phyloP scores from a whole-genome alignment of 768 basidiomycete genomes.

The Boletus insuetus region DNA sequence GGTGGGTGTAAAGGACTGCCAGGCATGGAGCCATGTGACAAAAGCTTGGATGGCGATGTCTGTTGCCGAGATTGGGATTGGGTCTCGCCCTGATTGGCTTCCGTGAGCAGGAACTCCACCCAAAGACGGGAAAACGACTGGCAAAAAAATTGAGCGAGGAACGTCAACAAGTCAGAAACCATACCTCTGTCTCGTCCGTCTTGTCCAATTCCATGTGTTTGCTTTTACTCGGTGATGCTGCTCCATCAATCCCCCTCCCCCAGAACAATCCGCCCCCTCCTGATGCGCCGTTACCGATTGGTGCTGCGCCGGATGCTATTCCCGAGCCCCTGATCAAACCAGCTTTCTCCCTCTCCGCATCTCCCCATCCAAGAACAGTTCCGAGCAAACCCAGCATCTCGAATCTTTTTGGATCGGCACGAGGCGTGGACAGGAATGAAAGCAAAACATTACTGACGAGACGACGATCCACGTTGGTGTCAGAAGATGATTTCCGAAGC shows the following conservation, averaged over 20 bases:
- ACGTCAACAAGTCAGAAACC: not conserved
- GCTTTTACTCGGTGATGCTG: constrained; percentile 29
- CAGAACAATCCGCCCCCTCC: constrained; percentile 22
- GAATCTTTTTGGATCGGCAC: constrained; percentile 91
- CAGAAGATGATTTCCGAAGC: constrained; percentile 77
- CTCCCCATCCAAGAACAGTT: constrained; percentile 90
- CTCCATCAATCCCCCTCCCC: constrained; percentile 22
- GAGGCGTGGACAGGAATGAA: constrained; percentile 84
- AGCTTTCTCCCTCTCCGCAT: constrained; percentile 87
- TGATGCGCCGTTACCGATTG: constrained; percentile 17
- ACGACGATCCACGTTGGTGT: constrained; percentile 87
- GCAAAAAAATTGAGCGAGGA: not conserved
- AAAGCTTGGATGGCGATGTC: constrained; percentile 18
- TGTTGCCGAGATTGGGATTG: constrained; percentile 18
- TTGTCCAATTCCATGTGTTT: constrained; percentile 63
- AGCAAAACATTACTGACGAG: constrained; percentile 94
- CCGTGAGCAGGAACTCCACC: constrained; percentile 97
- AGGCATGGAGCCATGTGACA: constrained; percentile 39
- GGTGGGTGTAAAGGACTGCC: constrained; percentile 32
- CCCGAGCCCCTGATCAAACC: constrained; percentile 41
- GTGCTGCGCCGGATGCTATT: constrained; percentile 52
- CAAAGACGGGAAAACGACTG: constrained; percentile 97
- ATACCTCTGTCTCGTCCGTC: constrained; percentile 82
- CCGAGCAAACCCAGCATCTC: constrained; percentile 91
- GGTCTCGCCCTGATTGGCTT: constrained; percentile 53